These are phyloP conservation scores for Fusarium burgessii DNA, from an alignment of 2,329 filamentous ascomycete species.

Conservation along the genomic window DNA sequence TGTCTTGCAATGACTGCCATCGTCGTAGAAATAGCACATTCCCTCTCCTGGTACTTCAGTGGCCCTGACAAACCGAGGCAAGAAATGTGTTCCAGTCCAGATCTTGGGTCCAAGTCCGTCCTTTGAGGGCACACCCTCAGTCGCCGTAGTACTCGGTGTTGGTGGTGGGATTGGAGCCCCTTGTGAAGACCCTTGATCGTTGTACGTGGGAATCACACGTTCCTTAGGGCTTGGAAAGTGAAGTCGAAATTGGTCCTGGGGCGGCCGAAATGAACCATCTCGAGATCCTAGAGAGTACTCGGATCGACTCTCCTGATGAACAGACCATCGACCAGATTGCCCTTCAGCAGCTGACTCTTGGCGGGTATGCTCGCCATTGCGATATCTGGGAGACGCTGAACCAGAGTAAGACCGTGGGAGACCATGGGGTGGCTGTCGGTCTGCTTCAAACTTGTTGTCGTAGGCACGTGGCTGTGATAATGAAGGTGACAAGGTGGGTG, in stretches of 20 bases:
- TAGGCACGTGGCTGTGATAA: constrained; percentile 60
- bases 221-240: constrained; percentile 55
- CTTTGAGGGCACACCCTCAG: constrained; percentile 63
- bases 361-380: constrained; percentile 54
- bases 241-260: constrained; percentile 52
- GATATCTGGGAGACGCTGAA: constrained; percentile 59
- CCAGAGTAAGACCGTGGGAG: constrained; percentile 54
- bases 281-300: constrained; percentile 62
- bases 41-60: constrained; percentile 82
- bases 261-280: constrained; percentile 51
- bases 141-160: constrained; percentile 48
- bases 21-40: constrained; percentile 86
- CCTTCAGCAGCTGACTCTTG: constrained; percentile 53
- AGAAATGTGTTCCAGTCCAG: constrained; percentile 75
- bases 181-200: constrained; percentile 45
- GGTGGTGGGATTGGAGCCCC: constrained; percentile 45
- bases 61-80: constrained; percentile 73
- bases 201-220: constrained; percentile 40
- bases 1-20: constrained; percentile 84
- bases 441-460: constrained; percentile 59
- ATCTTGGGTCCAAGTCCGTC: constrained; percentile 75
- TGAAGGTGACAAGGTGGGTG: constrained; percentile 53
- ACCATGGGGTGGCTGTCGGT: constrained; percentile 51
- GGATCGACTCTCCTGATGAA: constrained; percentile 56
- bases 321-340: constrained; percentile 54